A percentile compares a stretch with the other conserved stretches of the same genome.
phyloP scores from a whole-genome alignment of 2,329 filamentous ascomycete species.

The Escovopsis sp. region DNA sequence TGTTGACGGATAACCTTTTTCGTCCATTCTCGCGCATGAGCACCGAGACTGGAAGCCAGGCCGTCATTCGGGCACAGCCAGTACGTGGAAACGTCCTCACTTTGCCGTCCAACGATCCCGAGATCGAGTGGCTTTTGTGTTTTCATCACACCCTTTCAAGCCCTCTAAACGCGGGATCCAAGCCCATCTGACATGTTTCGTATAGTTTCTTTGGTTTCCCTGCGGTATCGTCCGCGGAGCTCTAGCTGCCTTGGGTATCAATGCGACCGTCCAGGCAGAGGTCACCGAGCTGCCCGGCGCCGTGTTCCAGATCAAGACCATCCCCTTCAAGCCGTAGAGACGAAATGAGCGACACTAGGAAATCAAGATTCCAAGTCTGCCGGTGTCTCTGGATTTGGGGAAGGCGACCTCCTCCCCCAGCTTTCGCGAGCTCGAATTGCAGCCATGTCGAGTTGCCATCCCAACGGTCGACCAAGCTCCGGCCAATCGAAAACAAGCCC shows the following conservation, averaged over 20 bases:
- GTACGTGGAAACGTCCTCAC: constrained; percentile 34
- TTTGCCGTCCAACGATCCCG: background rate
- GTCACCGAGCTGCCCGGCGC: constrained; percentile 73
- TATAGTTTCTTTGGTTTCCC: constrained; percentile 83
- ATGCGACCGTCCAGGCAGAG: constrained; percentile 83
- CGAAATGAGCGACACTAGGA: background rate
- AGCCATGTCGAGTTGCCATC: no score
- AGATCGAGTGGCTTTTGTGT: no score
- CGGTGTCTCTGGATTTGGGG: no score
- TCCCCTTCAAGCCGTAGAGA: constrained; percentile 32
- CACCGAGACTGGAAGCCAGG: constrained; percentile 60
- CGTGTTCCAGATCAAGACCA: constrained; percentile 90
- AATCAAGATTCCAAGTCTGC: no score
- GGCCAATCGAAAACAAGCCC: no score
- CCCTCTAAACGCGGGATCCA: background rate
- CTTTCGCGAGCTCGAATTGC: no score
- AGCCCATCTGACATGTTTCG: constrained; percentile 3
- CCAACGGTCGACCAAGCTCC: no score
- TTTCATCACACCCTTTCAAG: no score
- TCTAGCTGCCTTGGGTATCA: constrained; percentile 82
- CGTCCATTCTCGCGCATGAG: constrained; percentile 83
- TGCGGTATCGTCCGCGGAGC: constrained; percentile 85
- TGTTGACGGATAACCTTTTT: constrained; percentile 86
- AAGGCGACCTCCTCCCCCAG: no score
- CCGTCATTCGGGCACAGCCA: constrained; percentile 60